Evolutionary conservation across 805 yeast genomes (phyloP), one percentile per base, ranked within the genome.

Genomic region (Starmerella bombi): DNA sequence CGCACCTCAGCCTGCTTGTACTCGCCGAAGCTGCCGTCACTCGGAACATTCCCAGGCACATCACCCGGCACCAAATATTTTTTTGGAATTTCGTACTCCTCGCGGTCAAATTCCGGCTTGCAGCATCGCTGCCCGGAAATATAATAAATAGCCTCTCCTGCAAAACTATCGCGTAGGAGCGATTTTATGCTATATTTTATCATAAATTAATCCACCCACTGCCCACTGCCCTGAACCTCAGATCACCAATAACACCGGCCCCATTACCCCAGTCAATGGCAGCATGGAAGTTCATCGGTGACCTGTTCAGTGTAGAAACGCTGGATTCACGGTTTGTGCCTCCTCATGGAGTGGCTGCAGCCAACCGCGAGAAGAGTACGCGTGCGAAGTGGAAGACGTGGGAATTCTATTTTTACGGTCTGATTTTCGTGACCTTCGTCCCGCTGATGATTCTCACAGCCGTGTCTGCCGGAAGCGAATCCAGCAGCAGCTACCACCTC

Each of bases 391-490:
- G 97, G 97, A 50, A 58, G 18, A 77, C 94, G 0, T 47, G 62
- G 17, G 97, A 91, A 60, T 88, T 81, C 61, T 70, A 64, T 45
- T 44, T 84, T 27, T 88, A 91, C 55, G 62, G 70, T 37, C 46
- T 74, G 16, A 71, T 72, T 4, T 81, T 84, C 57, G 60, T 68
- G 1, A 52, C 82, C 3, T 79, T 74, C 3, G 83, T 88, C 3
- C 97, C 97, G 5, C 57, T 77, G 55, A 77, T 91, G 88, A 69
- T 77, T 54, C 72, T 72, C 50, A 75, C 91, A 0, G 94, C 91
- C 2, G 71, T 80, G 71, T 78, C 74, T 16, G 55, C 43, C 9
- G 47, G 59, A 78, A 76, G 48, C 63, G 74, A 50, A 7, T 20
- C 44, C 2, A 83, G 81, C 52, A 77, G 80, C 9, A 23, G 84